These are phyloP conservation scores for Cinnamomum micranthum DNA, from an alignment of 164 flowering plant species.

Conservation along the genomic window DNA sequence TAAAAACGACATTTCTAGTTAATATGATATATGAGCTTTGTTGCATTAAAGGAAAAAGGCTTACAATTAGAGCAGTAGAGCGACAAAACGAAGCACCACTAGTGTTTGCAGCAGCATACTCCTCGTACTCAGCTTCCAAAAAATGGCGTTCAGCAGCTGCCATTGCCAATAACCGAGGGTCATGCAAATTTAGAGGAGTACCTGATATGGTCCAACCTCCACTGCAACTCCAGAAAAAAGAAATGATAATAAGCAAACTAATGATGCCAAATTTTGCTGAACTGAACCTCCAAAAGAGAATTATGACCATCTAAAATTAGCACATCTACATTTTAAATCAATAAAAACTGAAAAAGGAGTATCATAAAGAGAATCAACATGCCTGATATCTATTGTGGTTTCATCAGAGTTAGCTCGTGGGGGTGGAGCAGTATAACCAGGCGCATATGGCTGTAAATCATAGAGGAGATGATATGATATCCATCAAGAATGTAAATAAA, in stretches of 20 bases:
- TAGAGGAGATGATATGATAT: neutral
- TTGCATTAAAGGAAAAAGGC: slow-evolving; percentile 11
- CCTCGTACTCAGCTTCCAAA: slow-evolving; percentile 83
- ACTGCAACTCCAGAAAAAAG: slow-evolving; percentile 33
- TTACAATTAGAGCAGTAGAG: slow-evolving; percentile 85
- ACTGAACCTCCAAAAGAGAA: neutral
- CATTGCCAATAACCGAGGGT: slow-evolving; percentile 89
- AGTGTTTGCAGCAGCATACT: slow-evolving; percentile 73
- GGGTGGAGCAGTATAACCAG: slow-evolving; percentile 88
- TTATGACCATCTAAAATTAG: neutral
- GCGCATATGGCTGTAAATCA: slow-evolving; percentile 62
- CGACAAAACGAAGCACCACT: slow-evolving; percentile 96
- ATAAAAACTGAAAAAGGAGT: neutral
- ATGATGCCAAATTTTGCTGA: neutral
- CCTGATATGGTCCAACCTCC: slow-evolving; percentile 92
- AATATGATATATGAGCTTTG: neutral
- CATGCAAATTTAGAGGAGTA: slow-evolving; percentile 67
- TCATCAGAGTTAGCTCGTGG: slow-evolving; percentile 56
- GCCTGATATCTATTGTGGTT: slow-evolving; percentile 80
- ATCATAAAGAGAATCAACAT: slow-evolving; percentile 15
- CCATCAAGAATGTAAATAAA: neutral
- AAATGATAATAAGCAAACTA: neutral
- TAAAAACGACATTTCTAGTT: neutral
- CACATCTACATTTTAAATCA: neutral
- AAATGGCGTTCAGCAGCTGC: slow-evolving; percentile 88